Evolutionary conservation across 2,329 filamentous ascomycete species (phyloP), one percentile per base, ranked within the genome.

Genomic region (Diaporthe aspalathi): DNA sequence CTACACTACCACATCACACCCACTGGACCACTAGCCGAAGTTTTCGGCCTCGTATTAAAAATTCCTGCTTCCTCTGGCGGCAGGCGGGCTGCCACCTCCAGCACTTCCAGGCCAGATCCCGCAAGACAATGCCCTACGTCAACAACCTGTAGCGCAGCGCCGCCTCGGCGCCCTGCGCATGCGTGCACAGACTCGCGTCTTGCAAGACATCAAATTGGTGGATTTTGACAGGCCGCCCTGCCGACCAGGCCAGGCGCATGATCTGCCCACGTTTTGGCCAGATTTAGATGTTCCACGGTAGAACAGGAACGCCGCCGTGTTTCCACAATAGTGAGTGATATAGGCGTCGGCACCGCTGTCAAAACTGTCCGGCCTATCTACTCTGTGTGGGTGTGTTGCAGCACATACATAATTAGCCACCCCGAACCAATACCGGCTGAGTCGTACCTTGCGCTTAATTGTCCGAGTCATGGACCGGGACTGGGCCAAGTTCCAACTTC

Each of bases 401-500:
- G 56, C 56, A 63, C 65, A 69, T 53, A 63, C 65, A 69, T 68
- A 68, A 72, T 70, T 72, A 72, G 70, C 68, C 70, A 24, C 45
- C 38, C 60, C 38, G 27, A 27, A 47, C 45, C 52, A 67, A 40
- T 38, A 54, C 68, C 29, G 50, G 56, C 68, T 67, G 68, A 68
- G 43, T 69, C 45, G 70, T 68, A 53, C 70, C 70, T 68, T 68
- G 67, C 43, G 45, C 57, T 60, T 54, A 53, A 62, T 35, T 45
- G 65, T 47, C 60, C 67, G 67, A 72, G 43, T 66, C 67, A 70
- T 72, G 70, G 66, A 35, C 63, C 45, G 40, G n/a, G 54, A 56
- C 32, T 40, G 49, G 43, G 60, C 60, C 60, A 65, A 65, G 29
- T 49, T 65, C 60, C 60, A 65, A 65, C 60, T 65, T 50, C 45